Percentiles rank a stretch among this genome's conserved stretches.
phyloP scores from a whole-genome alignment of 352 stramenopile species.

The Pythium volutum region DNA sequence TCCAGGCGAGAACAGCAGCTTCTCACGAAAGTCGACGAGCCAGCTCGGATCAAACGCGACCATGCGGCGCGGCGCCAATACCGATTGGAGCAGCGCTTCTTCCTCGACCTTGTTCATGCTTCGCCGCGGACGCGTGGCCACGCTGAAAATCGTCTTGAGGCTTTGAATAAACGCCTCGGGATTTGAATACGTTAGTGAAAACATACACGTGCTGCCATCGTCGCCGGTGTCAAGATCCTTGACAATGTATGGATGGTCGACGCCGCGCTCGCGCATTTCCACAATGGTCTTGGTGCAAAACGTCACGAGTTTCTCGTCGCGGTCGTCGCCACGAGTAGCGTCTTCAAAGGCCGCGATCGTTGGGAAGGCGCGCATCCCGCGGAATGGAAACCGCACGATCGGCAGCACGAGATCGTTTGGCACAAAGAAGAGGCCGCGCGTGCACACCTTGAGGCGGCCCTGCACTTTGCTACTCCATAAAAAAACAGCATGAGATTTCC shows the following conservation, averaged over 20 bases:
- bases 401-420: slow-evolving; percentile 78
- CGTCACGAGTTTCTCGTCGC: slow-evolving; percentile 48
- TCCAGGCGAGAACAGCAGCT: slow-evolving; percentile 58
- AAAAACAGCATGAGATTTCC: neutral
- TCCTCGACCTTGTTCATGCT: slow-evolving; percentile 85
- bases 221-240: slow-evolving; percentile 38
- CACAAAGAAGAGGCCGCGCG: slow-evolving; percentile 91
- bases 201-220: slow-evolving; percentile 52
- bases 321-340: slow-evolving; percentile 21
- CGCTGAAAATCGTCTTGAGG: slow-evolving; percentile 64
- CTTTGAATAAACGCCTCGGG: slow-evolving; percentile 78
- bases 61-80: slow-evolving; percentile 61
- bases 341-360: slow-evolving; percentile 55
- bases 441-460: slow-evolving; percentile 85
- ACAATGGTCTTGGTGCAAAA: slow-evolving; percentile 56
- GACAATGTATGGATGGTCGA: slow-evolving; percentile 78
- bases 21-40: slow-evolving; percentile 89
- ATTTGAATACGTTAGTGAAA: slow-evolving; percentile 80
- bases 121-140: slow-evolving; percentile 41
- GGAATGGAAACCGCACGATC: slow-evolving; percentile 87
- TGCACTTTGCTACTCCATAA: slow-evolving; percentile 53
- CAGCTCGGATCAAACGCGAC: slow-evolving; percentile 86
- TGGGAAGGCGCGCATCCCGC: slow-evolving; percentile 58
- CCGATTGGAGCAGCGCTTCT: slow-evolving; percentile 63
- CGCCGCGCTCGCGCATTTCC: slow-evolving; percentile 86